These are phyloP conservation scores for Ogataea paradorogensis DNA, from an alignment of 805 yeast species.

Conservation along the genomic window DNA sequence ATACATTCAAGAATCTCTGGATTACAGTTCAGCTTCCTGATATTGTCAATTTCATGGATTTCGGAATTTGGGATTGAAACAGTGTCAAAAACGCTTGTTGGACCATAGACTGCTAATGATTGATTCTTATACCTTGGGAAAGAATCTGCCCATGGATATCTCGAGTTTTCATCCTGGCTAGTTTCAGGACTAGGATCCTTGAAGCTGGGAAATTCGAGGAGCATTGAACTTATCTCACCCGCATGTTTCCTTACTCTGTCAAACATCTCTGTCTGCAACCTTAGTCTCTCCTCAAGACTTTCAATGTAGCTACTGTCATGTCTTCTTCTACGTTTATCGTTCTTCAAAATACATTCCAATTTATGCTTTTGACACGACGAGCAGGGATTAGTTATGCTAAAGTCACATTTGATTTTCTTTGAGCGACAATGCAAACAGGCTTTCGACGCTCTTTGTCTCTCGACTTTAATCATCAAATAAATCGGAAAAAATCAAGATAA, in stretches of 20 bases:
- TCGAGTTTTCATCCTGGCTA: not conserved
- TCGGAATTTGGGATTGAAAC: slow-evolving; percentile 10
- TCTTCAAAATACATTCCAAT: slow-evolving; percentile 11
- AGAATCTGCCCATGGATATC: slow-evolving; percentile 21
- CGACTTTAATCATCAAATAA: not conserved
- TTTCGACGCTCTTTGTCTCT: slow-evolving; percentile 6
- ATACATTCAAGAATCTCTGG: slow-evolving; percentile 17
- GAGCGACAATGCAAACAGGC: slow-evolving; percentile 24
- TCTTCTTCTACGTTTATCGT: slow-evolving; percentile 19
- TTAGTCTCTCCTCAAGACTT: slow-evolving; percentile 2
- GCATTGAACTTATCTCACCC: not conserved
- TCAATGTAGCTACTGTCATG: slow-evolving; percentile 15
- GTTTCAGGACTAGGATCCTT: not conserved
- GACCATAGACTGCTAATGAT: slow-evolving; percentile 20
- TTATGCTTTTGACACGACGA: slow-evolving; percentile 15
- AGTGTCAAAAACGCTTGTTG: slow-evolving; percentile 36
- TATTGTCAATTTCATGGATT: slow-evolving; percentile 10
- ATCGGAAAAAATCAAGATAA: slow-evolving; percentile 4
- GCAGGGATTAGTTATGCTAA: slow-evolving; percentile 17
- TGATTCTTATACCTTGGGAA: slow-evolving; percentile 16
- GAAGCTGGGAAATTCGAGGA: not conserved
- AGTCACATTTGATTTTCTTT: slow-evolving; percentile 23
- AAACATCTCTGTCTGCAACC: not conserved
- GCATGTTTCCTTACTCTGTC: slow-evolving; percentile 1
- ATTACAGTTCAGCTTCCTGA: slow-evolving; percentile 34